phyloP scores from a whole-genome alignment of 768 basidiomycete genomes.

The Calvatia gigantea region DNA sequence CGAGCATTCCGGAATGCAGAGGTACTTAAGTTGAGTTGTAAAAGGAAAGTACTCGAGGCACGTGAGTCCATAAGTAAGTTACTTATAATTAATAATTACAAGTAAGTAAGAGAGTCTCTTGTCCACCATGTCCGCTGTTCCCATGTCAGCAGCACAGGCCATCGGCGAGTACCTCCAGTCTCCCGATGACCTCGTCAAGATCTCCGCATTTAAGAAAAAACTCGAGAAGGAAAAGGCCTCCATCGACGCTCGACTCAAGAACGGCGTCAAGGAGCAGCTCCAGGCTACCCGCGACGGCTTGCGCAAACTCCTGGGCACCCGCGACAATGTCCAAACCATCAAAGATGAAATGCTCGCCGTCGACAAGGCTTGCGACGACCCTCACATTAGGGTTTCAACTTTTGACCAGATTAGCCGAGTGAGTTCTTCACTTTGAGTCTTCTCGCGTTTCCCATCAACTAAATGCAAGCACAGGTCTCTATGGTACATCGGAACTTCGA shows the following conservation, averaged over 20 bases:
- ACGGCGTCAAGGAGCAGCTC: slow-evolving; percentile 90
- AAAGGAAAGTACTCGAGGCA: too few species aligned
- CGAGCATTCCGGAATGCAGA: too few species aligned
- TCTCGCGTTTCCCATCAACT: slow-evolving; percentile 1
- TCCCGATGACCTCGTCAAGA: slow-evolving; percentile 89
- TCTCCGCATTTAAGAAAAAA: slow-evolving; percentile 87
- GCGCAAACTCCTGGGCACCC: slow-evolving; percentile 72
- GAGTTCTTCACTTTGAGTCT: slow-evolving; percentile 22
- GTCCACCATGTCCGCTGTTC: slow-evolving; percentile 45
- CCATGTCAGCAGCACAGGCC: slow-evolving; percentile 79
- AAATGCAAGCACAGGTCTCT: slow-evolving; percentile 66
- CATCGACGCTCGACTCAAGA: slow-evolving; percentile 86
- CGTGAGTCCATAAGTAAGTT: background rate
- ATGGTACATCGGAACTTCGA: slow-evolving; percentile 94
- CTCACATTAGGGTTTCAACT: slow-evolving; percentile 72
- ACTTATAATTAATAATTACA: background rate
- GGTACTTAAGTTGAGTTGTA: too few species aligned
- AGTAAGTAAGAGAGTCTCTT: too few species aligned
- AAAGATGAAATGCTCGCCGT: slow-evolving; percentile 85
- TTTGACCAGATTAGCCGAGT: slow-evolving; percentile 97
- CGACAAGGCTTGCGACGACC: slow-evolving; percentile 74
- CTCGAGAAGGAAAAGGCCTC: slow-evolving; percentile 96
- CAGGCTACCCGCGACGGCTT: slow-evolving; percentile 88
- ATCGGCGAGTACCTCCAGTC: slow-evolving; percentile 89
- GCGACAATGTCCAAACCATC: slow-evolving; percentile 73